Evolutionary conservation across 768 basidiomycete genomes (phyloP), one percentile per base, ranked within the genome.

Genomic region (Auricularia auricula-judae): DNA sequence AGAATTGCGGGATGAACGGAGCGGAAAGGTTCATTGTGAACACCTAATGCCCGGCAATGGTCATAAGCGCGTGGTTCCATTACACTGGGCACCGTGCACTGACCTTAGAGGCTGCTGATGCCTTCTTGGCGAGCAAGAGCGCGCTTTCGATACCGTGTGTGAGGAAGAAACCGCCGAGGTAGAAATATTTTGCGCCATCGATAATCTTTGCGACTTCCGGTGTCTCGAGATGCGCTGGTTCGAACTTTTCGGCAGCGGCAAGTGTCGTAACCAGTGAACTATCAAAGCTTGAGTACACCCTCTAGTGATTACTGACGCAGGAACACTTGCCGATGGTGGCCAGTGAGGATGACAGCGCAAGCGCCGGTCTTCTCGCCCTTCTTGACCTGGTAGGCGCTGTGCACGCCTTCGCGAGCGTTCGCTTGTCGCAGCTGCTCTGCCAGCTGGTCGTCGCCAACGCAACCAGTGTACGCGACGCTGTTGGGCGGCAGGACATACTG

Each of bases 161-260:
- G 65, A 98, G 82, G 86, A 99, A 98, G 81, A 88, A 99, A 7
- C 96, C 96, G 71, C 93, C 96, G 66, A 98, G 85, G 79, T 99
- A 99, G 81, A 84, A 97, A 73, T 84, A 83, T 72, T 89, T 87
- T 65, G 95, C 96, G 58, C 78, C 81, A 4, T 90, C 82, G 71
- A 98, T 80, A 68, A 93, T 78, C 36, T 86, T 82, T 34, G 89
- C 86, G 67, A 98, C 86, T 62, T 79, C 76, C 14, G 88, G 81
- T 8, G 91, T 87, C 8, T 83, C 80, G 54, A 99, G 81, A 76
- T 98, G 93, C 3, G 86, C 79, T 65, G 83, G 80, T 12, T 88
- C 85, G 75, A 97, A 98, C 72, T 86, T 88, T 77, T 98, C 96
- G 3, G 97, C 96, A 16, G 86, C 86, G 33, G 88, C 88, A 62